Base-by-base conservation (phyloP, 2,329 filamentous ascomycete species). In the Dactylellina cionopaga region DNA sequence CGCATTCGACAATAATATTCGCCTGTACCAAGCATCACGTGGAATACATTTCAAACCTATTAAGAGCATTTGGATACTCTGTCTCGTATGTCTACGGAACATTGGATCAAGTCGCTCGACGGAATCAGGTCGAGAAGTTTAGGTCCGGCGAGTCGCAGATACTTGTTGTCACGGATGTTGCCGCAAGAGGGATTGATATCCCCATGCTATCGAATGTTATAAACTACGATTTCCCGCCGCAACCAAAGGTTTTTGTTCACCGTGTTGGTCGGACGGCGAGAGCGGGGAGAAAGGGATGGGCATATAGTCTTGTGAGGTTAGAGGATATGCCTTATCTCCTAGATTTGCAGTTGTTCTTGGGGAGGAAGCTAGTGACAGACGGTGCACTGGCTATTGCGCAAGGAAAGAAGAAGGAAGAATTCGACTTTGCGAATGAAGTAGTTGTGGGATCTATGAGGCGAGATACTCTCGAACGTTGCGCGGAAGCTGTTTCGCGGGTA, bases 221-320 rank as follows among this genome's bases (percentile, higher is more conserved):
- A 83, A 98, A 99, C 83, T 99, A 96, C 81, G 94, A 98, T 79
- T 99, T 99, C 75, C 94, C 95, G 2, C 91, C 94, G 1, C 95
- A 98, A 78, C 92, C 95, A 17, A 99, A 99, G 81, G 89, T 99
- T 41, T 99, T 96, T 77, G 90, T 99, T 25, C 95, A 99, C 81
- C 89, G 95, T 79, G 95, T 99, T 47, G 95, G 95, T 77, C 89
- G 95, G 82, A 99, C 96, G 24, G 96, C 95, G 39, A 88, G 95
- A 86, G 96, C 96, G 44, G 95, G 94, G 11, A 89, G 92, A 77
- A 88, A 90, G 75, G 95, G 95, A 74, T 98, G 95, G 95, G 91
- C 90, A 81, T 99, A 96, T 82, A 97, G 92, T 83, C 84, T 99
- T 19, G 89, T 98, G 24, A 87, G 92, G 66, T 91, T 96, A 75